phyloP scores from a whole-genome alignment of 345 rosid genomes.

The Dovyalis caffra region DNA sequence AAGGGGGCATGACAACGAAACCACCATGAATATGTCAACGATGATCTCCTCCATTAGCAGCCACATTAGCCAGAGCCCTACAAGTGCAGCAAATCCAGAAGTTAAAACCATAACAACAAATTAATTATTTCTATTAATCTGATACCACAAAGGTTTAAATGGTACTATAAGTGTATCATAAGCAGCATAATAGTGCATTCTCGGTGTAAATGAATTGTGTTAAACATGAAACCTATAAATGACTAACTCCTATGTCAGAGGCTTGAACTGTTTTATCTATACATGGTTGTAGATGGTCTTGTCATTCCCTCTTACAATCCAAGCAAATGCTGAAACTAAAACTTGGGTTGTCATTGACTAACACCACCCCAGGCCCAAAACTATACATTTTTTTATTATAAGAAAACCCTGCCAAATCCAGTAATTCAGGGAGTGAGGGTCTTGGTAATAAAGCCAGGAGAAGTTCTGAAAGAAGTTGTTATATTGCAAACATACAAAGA shows the following conservation, averaged over 20 bases:
- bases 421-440: neutral
- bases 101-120: conserved; percentile 14
- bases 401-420: neutral
- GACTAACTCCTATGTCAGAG: neutral
- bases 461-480: neutral
- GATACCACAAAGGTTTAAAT: neutral
- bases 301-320: neutral
- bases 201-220: neutral
- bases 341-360: neutral
- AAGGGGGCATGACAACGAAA: conserved; percentile 4
- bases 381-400: neutral
- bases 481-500: neutral
- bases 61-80: conserved; percentile 52
- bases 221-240: neutral
- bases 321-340: neutral
- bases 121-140: neutral
- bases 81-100: conserved; percentile 17
- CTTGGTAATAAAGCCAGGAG: neutral
- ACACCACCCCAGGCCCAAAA: neutral
- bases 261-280: neutral
- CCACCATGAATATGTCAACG: conserved; percentile 34
- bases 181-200: neutral
- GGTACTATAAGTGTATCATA: neutral
- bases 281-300: neutral
- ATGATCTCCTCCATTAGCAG: conserved; percentile 43